These are phyloP conservation scores for sunflower (Helianthus annuus) DNA, from an alignment of 129 eudicot genomes.

Conservation along the genomic window DNA sequence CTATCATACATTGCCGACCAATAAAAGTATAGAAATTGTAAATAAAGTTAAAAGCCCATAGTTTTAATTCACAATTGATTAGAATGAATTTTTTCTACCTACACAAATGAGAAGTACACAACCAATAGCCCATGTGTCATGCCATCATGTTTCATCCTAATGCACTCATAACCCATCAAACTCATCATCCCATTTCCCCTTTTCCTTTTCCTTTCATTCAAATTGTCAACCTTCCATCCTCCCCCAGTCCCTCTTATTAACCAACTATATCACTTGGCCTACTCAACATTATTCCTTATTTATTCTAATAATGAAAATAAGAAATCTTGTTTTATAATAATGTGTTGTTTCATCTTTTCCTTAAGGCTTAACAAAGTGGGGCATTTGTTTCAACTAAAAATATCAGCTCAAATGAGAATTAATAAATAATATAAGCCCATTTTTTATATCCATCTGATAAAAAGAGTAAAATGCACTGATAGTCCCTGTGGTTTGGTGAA, in stretches of 20 bases:
- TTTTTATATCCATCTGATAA: background rate
- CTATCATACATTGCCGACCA: background rate
- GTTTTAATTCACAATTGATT: conserved; percentile 6
- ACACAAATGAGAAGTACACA: conserved; percentile 26
- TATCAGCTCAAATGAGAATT: background rate
- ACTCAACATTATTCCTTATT: background rate
- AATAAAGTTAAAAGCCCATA: background rate
- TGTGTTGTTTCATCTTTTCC: background rate
- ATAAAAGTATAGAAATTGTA: background rate
- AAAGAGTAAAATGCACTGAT: no score
- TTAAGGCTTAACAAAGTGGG: background rate
- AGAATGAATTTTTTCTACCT: conserved; percentile 10
- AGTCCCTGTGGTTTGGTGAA: no score
- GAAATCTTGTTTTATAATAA: background rate
- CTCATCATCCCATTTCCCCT: conserved; percentile 30
- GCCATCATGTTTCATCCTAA: conserved; percentile 26
- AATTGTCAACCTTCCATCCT: conserved; percentile 12
- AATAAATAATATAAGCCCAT: background rate
- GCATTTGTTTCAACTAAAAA: background rate
- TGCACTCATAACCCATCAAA: conserved; percentile 31
- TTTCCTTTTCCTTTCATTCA: conserved; percentile 11
- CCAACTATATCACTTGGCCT: conserved; percentile 5
- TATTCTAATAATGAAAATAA: background rate
- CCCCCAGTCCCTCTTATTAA: background rate
- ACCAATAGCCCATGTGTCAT: conserved; percentile 29